Base-by-base conservation (phyloP, 129 eudicot species). In the Artemisia argyi region DNA sequence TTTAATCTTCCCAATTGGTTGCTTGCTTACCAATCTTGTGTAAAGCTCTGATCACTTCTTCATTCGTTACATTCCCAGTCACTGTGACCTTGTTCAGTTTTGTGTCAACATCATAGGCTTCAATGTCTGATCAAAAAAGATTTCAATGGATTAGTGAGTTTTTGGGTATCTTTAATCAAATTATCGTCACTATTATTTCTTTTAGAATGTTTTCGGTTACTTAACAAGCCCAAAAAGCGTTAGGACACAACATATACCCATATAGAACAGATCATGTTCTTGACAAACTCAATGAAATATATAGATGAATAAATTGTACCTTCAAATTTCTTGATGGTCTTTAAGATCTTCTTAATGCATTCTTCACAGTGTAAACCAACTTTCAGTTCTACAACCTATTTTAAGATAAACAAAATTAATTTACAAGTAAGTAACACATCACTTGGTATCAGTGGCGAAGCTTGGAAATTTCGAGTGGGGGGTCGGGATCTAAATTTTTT, bases 321-420 rank as follows among this genome's bases (percentile, higher is more conserved):
- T 94, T 94, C 93, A 24, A 94, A 78, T 70, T 94, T 94, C 84
- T 94, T 94, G 72, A 94, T 86, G 68, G 98, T 84, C 85, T 94
- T 94, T 79, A 90, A 73, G 81, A 94, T 94, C 68, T 90, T 94
- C 84, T 88, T 94, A 82, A 94, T 94, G 86, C 98, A 94, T 84
- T 89, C 93, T 2, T 90, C 93, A 66, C 97, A 90, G 55, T 94
- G 96, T 71, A 94, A 81, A 22, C 96, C 98, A 9, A 94, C 98
- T 82, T 82, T 94, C 79, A 94, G 76, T 83, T 94, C 96, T 15
- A 94, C 98, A 68, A 94, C 92, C 98, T 78, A 28, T 53, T 62
- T 20, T 19, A 14, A 50, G 47, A 22, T 54, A 17, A 16, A 1
- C 3, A 26, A 32, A 19, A 17, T 14, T 13, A 54, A 9, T 30